A percentile compares a stretch with the other conserved stretches of the same genome.
These are phyloP conservation scores for Pleurotus djamor DNA, from an alignment of 768 basidiomycete species.

Conservation along the genomic window DNA sequence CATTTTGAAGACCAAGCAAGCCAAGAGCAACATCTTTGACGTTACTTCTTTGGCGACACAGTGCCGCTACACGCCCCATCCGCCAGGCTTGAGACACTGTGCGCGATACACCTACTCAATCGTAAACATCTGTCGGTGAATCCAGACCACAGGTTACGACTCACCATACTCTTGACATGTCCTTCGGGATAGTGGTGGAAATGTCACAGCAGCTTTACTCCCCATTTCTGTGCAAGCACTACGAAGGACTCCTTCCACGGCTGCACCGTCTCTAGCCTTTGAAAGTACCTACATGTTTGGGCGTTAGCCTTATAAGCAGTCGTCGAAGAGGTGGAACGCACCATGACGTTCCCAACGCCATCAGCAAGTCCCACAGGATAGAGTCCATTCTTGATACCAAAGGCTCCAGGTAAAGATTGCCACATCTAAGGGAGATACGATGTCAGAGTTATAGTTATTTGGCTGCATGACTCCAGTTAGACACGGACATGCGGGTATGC, in stretches of 20 bases:
- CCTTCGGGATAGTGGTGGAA: slow-evolving; percentile 27
- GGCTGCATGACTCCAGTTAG: slow-evolving; percentile 31
- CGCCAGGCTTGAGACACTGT: slow-evolving; percentile 63
- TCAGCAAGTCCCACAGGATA: slow-evolving; percentile 27
- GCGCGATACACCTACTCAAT: slow-evolving; percentile 41
- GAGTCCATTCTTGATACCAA: not conserved
- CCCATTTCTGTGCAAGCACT: slow-evolving; percentile 53
- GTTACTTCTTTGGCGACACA: slow-evolving; percentile 40
- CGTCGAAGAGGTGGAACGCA: slow-evolving; percentile 6
- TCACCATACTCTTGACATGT: slow-evolving; percentile 1
- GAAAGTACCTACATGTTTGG: slow-evolving; percentile 30
- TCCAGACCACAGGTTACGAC: slow-evolving; percentile 11
- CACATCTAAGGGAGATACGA: not conserved
- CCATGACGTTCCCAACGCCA: slow-evolving; percentile 26
- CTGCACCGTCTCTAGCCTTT: slow-evolving; percentile 36
- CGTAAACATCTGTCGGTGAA: slow-evolving; percentile 14
- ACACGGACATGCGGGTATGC: slow-evolving; percentile 2
- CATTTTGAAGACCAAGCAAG: slow-evolving; percentile 27
- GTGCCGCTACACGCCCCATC: slow-evolving; percentile 56
- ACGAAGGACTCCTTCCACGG: slow-evolving; percentile 43
- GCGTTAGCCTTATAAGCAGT: not conserved
- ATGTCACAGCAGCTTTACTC: slow-evolving; percentile 43
- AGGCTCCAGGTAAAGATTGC: slow-evolving; percentile 13
- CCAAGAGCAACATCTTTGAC: slow-evolving; percentile 21
- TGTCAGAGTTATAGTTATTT: slow-evolving; percentile 22